phyloP scores from a whole-genome alignment of 2,329 filamentous ascomycete genomes.

The Lojkania enalia region DNA sequence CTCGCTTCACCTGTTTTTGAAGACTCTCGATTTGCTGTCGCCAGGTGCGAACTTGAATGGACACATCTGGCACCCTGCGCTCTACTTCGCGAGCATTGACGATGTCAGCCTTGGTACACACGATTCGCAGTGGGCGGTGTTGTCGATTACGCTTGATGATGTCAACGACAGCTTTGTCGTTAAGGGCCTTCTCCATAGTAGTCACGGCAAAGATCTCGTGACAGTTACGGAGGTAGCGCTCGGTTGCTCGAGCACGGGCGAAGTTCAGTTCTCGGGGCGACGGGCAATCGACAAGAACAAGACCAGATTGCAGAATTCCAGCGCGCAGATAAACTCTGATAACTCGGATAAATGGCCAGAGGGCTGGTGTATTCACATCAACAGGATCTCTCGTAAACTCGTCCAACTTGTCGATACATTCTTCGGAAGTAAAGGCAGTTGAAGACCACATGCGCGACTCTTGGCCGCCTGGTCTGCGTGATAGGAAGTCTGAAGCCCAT shows the following conservation, averaged over 20 bases:
- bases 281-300: constrained; percentile 17
- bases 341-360: constrained; percentile 17
- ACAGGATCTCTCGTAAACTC: constrained; percentile 10
- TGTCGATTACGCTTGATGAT: constrained; percentile 11
- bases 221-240: constrained; percentile 16
- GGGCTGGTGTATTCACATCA: constrained; percentile 8
- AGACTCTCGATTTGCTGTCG: constrained; percentile 16
- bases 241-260: constrained; percentile 7
- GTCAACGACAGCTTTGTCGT: constrained; percentile 10
- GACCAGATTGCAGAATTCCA: constrained; percentile 15
- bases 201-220: constrained; percentile 18
- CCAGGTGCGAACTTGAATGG: constrained; percentile 13
- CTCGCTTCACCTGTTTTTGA: constrained; percentile 11
- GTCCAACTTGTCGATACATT: constrained; percentile 16
- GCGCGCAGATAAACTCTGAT: constrained; percentile 14
- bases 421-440: constrained; percentile 13
- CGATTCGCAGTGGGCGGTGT: constrained; percentile 18
- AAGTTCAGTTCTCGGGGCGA: constrained; percentile 12
- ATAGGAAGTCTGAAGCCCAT: constrained; percentile 9
- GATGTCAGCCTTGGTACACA: constrained; percentile 17
- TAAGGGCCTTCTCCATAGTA: constrained; percentile 7
- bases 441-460: constrained; percentile 11
- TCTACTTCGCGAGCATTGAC: constrained; percentile 10
- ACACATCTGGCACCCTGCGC: constrained; percentile 9
- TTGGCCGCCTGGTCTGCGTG: constrained; percentile 11